Conservation (phyloP, 805 yeast species). For the Ogataea paradorogensis region DNA sequence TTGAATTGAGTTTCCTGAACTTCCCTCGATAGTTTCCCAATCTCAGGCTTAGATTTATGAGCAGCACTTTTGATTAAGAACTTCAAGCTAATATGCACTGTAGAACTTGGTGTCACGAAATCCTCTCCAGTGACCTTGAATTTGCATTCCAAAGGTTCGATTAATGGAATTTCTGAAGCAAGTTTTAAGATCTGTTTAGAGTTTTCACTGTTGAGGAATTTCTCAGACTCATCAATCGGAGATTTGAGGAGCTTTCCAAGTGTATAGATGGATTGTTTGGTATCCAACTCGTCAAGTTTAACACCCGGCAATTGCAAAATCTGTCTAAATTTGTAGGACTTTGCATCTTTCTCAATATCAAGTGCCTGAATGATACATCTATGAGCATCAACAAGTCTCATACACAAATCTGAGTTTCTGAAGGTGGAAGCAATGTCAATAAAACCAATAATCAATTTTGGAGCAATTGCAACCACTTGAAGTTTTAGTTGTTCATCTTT, state of each 20-base stretch:
- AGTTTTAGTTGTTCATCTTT: constrained; percentile 44
- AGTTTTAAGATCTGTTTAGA: constrained; percentile 44
- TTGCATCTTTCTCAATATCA: constrained; percentile 36
- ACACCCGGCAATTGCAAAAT: constrained; percentile 81
- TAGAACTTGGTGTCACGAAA: constrained; percentile 66
- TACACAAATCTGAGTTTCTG: constrained; percentile 65
- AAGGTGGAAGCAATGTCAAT: constrained; percentile 80
- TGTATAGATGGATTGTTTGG: constrained; percentile 50
- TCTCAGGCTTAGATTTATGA: constrained; percentile 54
- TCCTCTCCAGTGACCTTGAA: constrained; percentile 87
- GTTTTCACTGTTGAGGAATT: constrained; percentile 54
- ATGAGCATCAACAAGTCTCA: constrained; percentile 60
- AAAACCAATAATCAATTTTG: constrained; percentile 64
- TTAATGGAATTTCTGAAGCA: constrained; percentile 64
- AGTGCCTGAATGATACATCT: constrained; percentile 78
- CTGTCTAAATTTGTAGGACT: constrained; percentile 51
- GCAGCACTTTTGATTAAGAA: constrained; percentile 71
- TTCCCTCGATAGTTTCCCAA: constrained; percentile 37
- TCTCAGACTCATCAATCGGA: constrained; percentile 51
- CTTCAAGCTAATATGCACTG: constrained; percentile 72
- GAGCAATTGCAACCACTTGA: constrained; percentile 59
- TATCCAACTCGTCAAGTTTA: constrained; percentile 47
- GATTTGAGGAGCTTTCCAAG: constrained; percentile 67
- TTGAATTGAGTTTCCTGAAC: constrained; percentile 36
- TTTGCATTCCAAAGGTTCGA: constrained; percentile 65